Percentiles rank a stretch among this genome's conserved stretches.
These are phyloP conservation scores for Stemphylium lycopersici DNA, from an alignment of 2,329 filamentous ascomycete species.

Conservation along the genomic window DNA sequence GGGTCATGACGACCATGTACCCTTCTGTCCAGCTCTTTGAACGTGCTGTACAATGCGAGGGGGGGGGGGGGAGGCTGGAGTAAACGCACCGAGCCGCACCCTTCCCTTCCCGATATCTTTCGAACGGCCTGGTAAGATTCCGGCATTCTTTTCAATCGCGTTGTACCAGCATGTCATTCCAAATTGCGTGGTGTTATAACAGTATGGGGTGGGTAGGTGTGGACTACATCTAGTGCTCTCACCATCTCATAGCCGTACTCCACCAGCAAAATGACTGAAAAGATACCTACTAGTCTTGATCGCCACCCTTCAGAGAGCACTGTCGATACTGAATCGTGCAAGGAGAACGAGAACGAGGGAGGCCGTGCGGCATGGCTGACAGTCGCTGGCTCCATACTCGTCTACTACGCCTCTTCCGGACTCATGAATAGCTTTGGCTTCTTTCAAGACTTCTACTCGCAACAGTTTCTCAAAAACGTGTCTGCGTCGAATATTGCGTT, in stretches of 20 bases:
- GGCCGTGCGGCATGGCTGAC: conserved; percentile 39
- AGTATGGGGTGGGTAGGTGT: no score
- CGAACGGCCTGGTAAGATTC: neutral
- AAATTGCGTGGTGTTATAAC: no score
- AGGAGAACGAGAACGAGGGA: conserved; percentile 24
- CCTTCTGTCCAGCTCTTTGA: neutral
- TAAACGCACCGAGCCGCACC: conserved; percentile 1
- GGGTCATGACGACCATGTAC: neutral
- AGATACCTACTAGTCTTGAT: conserved; percentile 12
- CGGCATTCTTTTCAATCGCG: no score
- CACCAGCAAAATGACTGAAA: conserved; percentile 20
- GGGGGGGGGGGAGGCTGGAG: neutral
- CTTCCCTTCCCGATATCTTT: conserved; percentile 5
- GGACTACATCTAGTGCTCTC: conserved; percentile 8
- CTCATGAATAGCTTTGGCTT: conserved; percentile 53
- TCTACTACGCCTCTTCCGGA: conserved; percentile 50
- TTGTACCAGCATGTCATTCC: neutral
- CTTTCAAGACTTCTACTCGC: conserved; percentile 54
- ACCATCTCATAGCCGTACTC: conserved; percentile 3
- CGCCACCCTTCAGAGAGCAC: conserved; percentile 18
- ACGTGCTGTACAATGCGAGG: neutral
- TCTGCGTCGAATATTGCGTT: conserved; percentile 49
- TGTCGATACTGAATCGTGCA: conserved; percentile 33
- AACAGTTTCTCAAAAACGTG: conserved; percentile 40
- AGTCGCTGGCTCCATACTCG: conserved; percentile 45